These are phyloP conservation scores for Thalassiosira exigua DNA, from an alignment of 352 stramenopile genomes.

Conservation along the genomic window DNA sequence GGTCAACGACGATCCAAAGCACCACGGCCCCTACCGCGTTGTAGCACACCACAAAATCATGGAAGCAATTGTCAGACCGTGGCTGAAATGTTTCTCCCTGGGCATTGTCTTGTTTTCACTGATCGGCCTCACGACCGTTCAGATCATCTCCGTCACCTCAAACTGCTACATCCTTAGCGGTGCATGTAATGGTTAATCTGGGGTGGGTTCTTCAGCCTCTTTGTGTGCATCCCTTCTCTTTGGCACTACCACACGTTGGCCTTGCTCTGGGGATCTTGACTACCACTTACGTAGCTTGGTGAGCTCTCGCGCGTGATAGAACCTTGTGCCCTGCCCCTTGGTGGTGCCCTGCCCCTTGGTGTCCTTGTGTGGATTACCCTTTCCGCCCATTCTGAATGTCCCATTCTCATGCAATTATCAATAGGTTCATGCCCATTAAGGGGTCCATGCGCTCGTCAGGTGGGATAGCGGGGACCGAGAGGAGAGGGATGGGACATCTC, in stretches of 20 bases:
- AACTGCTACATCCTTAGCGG: slow-evolving; percentile 8
- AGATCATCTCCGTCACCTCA: slow-evolving; percentile 30
- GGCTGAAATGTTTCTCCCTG: slow-evolving; percentile 18
- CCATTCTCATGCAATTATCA: too few relatives aligned
- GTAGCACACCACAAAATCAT: too few relatives aligned
- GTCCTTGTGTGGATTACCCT: too few relatives aligned
- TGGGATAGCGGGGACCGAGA: too few relatives aligned
- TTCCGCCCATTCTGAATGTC: too few relatives aligned
- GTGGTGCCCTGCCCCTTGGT: too few relatives aligned
- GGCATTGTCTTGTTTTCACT: slow-evolving; percentile 38
- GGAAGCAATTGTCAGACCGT: slow-evolving; percentile 10
- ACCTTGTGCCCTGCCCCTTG: too few relatives aligned
- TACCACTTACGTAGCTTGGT: slow-evolving; percentile 41
- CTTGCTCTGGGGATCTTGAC: slow-evolving; percentile 28
- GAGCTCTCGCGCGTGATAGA: too few relatives aligned
- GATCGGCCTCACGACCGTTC: slow-evolving; percentile 26
- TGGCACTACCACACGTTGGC: slow-evolving; percentile 37
- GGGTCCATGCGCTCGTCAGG: too few relatives aligned
- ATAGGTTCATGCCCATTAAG: too few relatives aligned
- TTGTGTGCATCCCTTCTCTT: slow-evolving; percentile 44
- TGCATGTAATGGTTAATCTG: slow-evolving; percentile 18
- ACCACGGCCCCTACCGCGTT: slow-evolving; percentile 16
- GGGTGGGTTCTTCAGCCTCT: slow-evolving; percentile 17
- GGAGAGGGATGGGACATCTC: too few relatives aligned
- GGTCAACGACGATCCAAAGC: slow-evolving; percentile 3